Percentiles rank a stretch among this genome's conserved stretches.
Evolutionary conservation across 176 grass and related monocot genomes (phyloP).

Genomic region (Bonia amplexicaulis): DNA sequence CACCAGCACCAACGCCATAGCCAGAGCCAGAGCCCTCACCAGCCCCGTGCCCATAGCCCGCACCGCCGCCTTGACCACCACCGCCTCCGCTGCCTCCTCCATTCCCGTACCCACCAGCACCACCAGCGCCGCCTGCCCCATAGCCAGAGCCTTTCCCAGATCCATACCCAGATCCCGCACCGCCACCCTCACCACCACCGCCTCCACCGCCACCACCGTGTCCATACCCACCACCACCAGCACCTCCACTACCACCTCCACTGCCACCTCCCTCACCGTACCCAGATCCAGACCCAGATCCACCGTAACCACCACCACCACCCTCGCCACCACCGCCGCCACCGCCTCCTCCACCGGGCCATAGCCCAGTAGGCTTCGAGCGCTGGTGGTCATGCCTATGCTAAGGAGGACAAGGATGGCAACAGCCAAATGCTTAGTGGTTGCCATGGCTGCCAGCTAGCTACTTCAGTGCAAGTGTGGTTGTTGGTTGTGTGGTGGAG

Average conservation of each 20-base stretch:
- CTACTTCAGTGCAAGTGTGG: neutral
- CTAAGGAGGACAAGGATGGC: conserved; percentile 42
- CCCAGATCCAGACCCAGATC: conserved; percentile 19
- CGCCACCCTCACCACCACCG: neutral
- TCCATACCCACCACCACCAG: neutral
- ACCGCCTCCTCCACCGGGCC: neutral
- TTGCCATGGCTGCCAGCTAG: conserved; percentile 19
- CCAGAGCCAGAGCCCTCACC: neutral
- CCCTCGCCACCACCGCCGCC: conserved; percentile 14
- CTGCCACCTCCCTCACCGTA: conserved; percentile 31
- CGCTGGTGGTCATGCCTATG: conserved; percentile 20
- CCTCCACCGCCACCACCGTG: neutral
- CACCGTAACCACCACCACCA: conserved; percentile 18
- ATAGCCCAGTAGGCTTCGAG: conserved; percentile 22
- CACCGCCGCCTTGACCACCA: neutral
- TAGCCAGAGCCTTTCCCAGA: conserved; percentile 12
- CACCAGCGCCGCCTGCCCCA: neutral
- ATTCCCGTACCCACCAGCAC: neutral
- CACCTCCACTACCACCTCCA: conserved; percentile 25
- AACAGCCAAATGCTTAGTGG: conserved; percentile 30
- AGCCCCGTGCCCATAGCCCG: conserved; percentile 6
- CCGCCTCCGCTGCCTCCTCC: neutral
- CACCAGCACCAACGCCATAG: neutral
- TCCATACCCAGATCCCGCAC: neutral
- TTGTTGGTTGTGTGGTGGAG: conserved; percentile 3